Evolutionary conservation across 768 basidiomycete genomes (phyloP), one percentile per base, ranked within the genome.

Genomic region (Termitomyces bulborhizus): DNA sequence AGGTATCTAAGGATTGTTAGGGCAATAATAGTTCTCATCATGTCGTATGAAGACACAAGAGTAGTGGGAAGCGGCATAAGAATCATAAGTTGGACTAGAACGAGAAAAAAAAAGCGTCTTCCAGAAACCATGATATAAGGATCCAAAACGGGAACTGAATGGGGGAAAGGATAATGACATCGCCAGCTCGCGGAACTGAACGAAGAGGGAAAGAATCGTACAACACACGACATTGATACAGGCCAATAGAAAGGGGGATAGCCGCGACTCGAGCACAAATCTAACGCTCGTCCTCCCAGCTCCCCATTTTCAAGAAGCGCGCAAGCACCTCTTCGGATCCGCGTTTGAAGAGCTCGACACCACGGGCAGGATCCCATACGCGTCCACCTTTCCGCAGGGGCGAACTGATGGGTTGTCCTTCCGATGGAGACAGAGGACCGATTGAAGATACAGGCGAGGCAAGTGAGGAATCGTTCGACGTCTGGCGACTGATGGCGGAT

Each of bases 291-390:
- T 83, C 79, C 56, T 86, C 86, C 78, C 81, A 86, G 46, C 85
- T 81, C 21, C 86, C 83, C 80, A 87, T 85, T 64, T 82, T 86
- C 73, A 93, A 72, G 69, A 95, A 93, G 46, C 88, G 76, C 9
- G 88, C 82, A 29, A 95, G 75, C 26, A 93, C 90, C 62, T 94
- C 88, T 67, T 95, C 92, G 2, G 91, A 93, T 13, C 87, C 87
- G 50, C 82, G 82, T 68, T 93, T 94, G 72, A 94, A 93, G 40
- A 88, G 63, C 56, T 95, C 93, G 3, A 94, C 84, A 43, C 86
- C 87, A 21, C 92, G 84, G 9, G 85, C 84, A 16, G 93, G 93
- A 66, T 94, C 92, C 84, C 88, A 96, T 4, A 88, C 85, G 21
- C 91, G 79, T 2, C 78, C 80, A 21, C 78, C 76, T 62, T 79